Evolutionary conservation across 306 rosid species (phyloP), one percentile per base, ranked within the genome.

Genomic region (Vigna nakashimae): DNA sequence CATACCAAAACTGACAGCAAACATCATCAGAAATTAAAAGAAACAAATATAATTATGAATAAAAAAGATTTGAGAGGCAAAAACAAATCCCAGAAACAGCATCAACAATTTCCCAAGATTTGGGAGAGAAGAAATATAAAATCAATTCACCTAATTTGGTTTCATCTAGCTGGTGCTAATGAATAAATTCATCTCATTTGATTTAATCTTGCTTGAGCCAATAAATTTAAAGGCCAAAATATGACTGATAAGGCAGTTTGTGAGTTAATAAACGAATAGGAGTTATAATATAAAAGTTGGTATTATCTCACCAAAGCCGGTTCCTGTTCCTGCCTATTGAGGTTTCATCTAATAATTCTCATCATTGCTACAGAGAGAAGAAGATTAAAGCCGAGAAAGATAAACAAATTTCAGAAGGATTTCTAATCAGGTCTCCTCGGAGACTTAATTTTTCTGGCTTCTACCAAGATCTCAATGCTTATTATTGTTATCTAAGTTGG

Each of bases 91-190:
- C 2, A 45, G 20, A 9, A 14, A 76, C 16, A n/a, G 38, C 42
- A 7, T 36, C 5, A 15, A 48, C 28, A 4, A 15, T 2, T 50
- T 68, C 80, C 69, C 42, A 40, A 13, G 17, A 72, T 36, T 26
- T 51, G 36, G 83, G 80, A 73, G 74, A 16, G 62, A 9, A 48
- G 45, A 42, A 12, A 10, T n/a, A 60, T 34, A n/a, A 32, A 5
- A 34, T 34, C 38, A 34, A 34, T 36, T 6, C 1, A 36, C 2
- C 42, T 36, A 6, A 36, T 6, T 6, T 36, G 42, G 7, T 36
- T 36, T 36, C 9, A 36, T 36, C 42, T 36, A 5, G 9, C 9
- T 36, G 1, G 9, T 5, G 42, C 8, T 6, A 36, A 36, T 36
- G 7, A 36, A 62, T 5, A 6, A 30, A 60, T 15, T 28, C 6